Evolutionary conservation across 108 stramenopile genomes (phyloP), one percentile per base, ranked within the genome.

Genomic region (Skeletonema grethae): DNA sequence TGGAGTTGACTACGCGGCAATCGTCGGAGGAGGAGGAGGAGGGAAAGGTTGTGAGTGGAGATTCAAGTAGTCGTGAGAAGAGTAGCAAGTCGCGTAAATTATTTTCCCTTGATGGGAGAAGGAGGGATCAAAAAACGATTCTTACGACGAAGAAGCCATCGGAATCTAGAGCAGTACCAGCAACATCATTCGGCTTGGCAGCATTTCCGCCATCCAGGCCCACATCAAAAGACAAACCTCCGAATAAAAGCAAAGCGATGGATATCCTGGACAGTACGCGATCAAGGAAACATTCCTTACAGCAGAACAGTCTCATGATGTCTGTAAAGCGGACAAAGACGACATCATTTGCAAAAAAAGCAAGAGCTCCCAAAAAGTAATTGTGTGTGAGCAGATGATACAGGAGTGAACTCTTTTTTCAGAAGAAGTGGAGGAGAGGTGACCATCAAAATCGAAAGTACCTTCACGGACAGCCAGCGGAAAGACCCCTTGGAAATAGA

Each of bases 71-170:
- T 43, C 41, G 4, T 20, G 7, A 20, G 6, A 61, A 61, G 35
- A 36, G 30, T 36, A 8, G 34, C 60, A 61, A 61, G 18, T 61
- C 34, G 30, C 60, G 35, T 61, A 36, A 61, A 61, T 22, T 53
- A 61, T 22, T 53, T n/a, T 8, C 22, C 22, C 50, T 53, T 53
- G 50, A 53, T 6, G 50, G 50, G 4, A 22, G 50, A 22, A 22
- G 22, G 18, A 61, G 38, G 0, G 30, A 34, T 32, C 25, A 61
- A 61, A 32, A 10, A 43, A 4, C 15, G 41, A 43, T 43, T 3
- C 41, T 43, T 3, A 9, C 22, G 10, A 24, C 2, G 15, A 22
- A 58, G 18, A 58, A 6, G 57, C 0, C 50, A 9, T 5, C 50
- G n/a, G n/a, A n/a, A n/a, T n/a, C n/a, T n/a, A n/a, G n/a, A 53